A percentile compares a stretch with the other conserved stretches of the same genome.
These are phyloP conservation scores for Corymbia maculata DNA, from an alignment of 345 rosid genomes.

Conservation along the genomic window DNA sequence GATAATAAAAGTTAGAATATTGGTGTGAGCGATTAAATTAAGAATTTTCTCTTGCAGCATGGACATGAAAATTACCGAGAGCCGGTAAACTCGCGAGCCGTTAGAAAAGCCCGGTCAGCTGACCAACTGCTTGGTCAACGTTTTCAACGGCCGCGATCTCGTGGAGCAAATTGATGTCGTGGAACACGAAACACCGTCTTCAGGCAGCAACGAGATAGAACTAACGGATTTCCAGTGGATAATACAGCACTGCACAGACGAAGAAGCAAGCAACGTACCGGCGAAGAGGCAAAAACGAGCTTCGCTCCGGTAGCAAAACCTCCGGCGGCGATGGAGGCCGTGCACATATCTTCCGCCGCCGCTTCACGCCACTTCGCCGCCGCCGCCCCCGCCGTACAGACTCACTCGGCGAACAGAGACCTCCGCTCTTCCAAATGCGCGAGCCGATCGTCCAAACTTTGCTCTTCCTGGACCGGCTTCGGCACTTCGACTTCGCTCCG, in stretches of 20 bases:
- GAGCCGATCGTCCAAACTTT: constrained; percentile 9
- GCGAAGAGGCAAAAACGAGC: neutral
- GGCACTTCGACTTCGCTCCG: constrained; percentile 35
- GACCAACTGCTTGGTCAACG: neutral
- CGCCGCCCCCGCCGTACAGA: constrained; percentile 16
- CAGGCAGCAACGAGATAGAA: neutral
- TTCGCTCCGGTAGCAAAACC: neutral
- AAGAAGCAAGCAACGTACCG: neutral
- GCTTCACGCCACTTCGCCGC: constrained; percentile 38
- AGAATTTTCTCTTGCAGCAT: neutral
- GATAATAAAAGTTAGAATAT: neutral
- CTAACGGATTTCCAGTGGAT: neutral
- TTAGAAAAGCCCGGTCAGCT: neutral
- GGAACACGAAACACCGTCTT: neutral
- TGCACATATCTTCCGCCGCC: constrained; percentile 25
- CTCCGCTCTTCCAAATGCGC: constrained; percentile 6
- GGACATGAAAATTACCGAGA: neutral
- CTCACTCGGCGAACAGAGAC: constrained; percentile 6
- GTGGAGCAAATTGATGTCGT: neutral
- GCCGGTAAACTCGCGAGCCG: neutral
- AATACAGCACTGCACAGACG: neutral
- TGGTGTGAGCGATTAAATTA: neutral
- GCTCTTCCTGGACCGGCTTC: constrained; percentile 32
- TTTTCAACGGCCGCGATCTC: neutral
- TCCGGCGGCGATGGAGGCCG: constrained; percentile 40